These are phyloP conservation scores for Torulaspora quercuum DNA, from an alignment of 805 yeast genomes.

Conservation along the genomic window DNA sequence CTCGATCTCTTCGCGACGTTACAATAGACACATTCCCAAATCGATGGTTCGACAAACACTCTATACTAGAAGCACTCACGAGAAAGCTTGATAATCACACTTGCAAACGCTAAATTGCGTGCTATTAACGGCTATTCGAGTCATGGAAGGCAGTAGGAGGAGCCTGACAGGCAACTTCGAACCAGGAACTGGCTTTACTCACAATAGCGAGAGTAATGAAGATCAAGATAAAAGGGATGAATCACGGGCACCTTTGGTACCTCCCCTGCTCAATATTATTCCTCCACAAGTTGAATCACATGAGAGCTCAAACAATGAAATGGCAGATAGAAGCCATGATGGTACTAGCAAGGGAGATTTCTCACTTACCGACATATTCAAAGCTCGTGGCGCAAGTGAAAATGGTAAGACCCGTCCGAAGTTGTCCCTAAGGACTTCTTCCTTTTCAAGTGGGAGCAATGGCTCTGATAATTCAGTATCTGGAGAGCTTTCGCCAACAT, in stretches of 20 bases:
- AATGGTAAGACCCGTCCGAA: conserved; percentile 15
- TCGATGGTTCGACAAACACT: too few relatives aligned
- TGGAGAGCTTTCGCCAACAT: conserved; percentile 5
- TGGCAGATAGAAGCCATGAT: neutral
- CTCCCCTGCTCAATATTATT: conserved; percentile 22
- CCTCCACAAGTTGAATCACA: conserved; percentile 18
- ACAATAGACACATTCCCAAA: too few relatives aligned
- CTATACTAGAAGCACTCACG: too few relatives aligned
- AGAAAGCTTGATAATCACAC: too few relatives aligned
- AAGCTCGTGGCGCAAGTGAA: conserved; percentile 6
- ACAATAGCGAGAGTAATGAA: conserved; percentile 1
- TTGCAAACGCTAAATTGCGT: too few relatives aligned
- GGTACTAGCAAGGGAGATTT: conserved; percentile 11
- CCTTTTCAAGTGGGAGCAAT: conserved; percentile 3
- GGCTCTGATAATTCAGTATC: conserved; percentile 3
- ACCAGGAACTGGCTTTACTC: conserved; percentile 7
- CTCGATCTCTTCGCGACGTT: conserved; percentile 6
- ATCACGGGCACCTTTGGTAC: conserved; percentile 11
- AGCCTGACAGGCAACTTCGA: conserved; percentile 25
- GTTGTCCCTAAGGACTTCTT: conserved; percentile 17
- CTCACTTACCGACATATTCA: conserved; percentile 17
- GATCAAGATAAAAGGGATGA: conserved; percentile 5
- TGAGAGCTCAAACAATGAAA: conserved; percentile 3
- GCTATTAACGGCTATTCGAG: too few relatives aligned
- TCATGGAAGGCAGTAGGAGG: conserved; percentile 21